Base-by-base conservation (phyloP, 2,329 filamentous ascomycete genomes). In the Beauveria scarabaeidicola region DNA sequence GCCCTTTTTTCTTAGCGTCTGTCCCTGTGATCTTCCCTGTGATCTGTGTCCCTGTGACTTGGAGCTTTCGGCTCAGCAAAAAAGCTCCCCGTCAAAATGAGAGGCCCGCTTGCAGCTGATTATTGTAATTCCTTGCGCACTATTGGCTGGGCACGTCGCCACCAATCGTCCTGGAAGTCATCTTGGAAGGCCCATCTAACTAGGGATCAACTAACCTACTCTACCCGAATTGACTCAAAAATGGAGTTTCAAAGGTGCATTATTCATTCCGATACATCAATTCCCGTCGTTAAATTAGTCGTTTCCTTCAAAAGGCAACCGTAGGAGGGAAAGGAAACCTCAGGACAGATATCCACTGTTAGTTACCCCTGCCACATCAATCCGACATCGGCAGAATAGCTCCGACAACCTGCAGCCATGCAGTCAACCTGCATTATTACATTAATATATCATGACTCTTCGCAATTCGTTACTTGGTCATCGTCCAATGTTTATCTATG, bases 11-110 rank as follows among this genome's bases (percentile, higher is more conserved):
- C 52, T 53, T 61, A 32, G 61, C 52, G 50, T 67, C 62, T 64
- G 62, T 65, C 68, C 69, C 68, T 72, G 69, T 73, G 68, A 68
- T 70, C 66, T 69, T 69, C 69, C 69, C 69, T 72, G 69, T 71
- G 68, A 71, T 69, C 61, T 57, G 44, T 46, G 51, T 59, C 50
- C 57, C 48, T 59, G 57, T 59, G 57, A 52, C 48, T 58, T 58
- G 55, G 46, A 41, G 32, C 47, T 27, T 2, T 8, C n/a, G 17
- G 36, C 19, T 46, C 40, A 21, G 32, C 46, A n/a, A 27, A 44
- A 32, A 13, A 52, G 43, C 52, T 51, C 46, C 44, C 43, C 52
- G 46, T 46, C 58, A 47, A 55, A 60, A 43, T 44, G 19, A 32
- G 21, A 55, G 50, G 44, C 52, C 61, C 58, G 58, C 47, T 52